A percentile compares a stretch with the other conserved stretches of the same genome.
These are phyloP conservation scores for Cystobasidium pallidum DNA, from an alignment of 1,284 basidiomycete genomes.

Conservation along the genomic window DNA sequence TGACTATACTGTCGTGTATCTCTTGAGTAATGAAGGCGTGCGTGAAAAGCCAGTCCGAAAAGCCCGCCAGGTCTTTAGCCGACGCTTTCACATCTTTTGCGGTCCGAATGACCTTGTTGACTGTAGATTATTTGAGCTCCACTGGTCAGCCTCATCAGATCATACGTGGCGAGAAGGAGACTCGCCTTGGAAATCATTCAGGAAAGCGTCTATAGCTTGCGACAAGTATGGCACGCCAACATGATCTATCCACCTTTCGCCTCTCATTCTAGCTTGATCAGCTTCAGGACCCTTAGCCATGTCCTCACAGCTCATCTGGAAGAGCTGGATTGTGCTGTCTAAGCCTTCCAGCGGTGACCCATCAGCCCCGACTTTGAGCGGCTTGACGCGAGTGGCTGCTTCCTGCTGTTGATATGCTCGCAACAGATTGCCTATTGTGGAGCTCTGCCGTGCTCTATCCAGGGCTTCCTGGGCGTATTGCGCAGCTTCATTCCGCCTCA, in stretches of 20 bases:
- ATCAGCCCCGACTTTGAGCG: constrained; percentile 14
- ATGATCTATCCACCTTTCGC: constrained; percentile 39
- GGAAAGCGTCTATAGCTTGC: constrained; percentile 34
- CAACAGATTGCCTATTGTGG: constrained; percentile 39
- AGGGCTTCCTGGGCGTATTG: constrained; percentile 33
- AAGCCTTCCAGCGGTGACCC: constrained; percentile 36
- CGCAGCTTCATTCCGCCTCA: constrained; percentile 14
- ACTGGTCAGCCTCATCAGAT: no score
- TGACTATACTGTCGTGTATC: constrained; percentile 19
- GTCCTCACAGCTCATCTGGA: constrained; percentile 44
- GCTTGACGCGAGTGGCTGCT: constrained; percentile 25
- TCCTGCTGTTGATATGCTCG: constrained; percentile 44
- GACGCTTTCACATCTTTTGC: constrained; percentile 36
- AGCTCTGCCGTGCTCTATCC: constrained; percentile 27
- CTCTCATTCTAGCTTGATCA: constrained; percentile 29
- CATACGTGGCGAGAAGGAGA: neutral
- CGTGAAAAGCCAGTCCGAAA: constrained; percentile 43
- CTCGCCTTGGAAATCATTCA: constrained; percentile 42
- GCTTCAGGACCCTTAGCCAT: constrained; percentile 37
- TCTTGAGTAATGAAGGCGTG: constrained; percentile 32
- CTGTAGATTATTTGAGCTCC: constrained; percentile 14
- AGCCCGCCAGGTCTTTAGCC: constrained; percentile 35
- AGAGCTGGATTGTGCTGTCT: constrained; percentile 39
- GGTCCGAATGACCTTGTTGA: constrained; percentile 37
- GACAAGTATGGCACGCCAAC: constrained; percentile 22